Base-by-base conservation (phyloP, 257 asterid species). In the Cynanchum wilfordii region DNA sequence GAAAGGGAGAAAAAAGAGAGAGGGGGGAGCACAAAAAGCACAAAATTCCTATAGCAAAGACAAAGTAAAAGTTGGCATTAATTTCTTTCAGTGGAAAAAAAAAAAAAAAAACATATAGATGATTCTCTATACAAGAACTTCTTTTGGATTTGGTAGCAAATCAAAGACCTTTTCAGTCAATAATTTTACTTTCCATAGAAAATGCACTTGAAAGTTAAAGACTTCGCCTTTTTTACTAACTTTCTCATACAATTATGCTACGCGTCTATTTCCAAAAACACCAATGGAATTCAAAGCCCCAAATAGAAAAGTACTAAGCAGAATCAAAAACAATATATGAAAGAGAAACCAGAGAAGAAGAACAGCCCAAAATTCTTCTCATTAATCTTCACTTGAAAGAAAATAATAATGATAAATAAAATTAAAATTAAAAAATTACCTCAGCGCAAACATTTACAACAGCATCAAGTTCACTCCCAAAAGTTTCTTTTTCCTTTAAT, bases 361-460 rank as follows among this genome's bases (percentile, higher is more conserved):
- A 30, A 29, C 16, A 59, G 17, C 1, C 66, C 40, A 59, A 10
- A 59, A 29, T 27, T 36, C n/a, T 59, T 29, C n/a, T 4, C 30
- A 29, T 12, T 54, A 17, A n/a, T 55, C 6, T 27, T 11, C 52
- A n/a, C 3, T 17, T 47, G 7, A 24, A 38, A 45, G 27, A 45
- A 25, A 36, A 2, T 36, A 36, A 36, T n/a, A 36, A 33, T 33
- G 10, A 40, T 3, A 40, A 40, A 33, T 3, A 33, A 33, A 33
- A 2, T 33, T 2, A 1, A 3, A 33, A 3, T 33, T 38, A 38
- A 40, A 40, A 40, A 40, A 42, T 66, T 83, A 83, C 85, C 82
- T 83, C 78, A 22, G 85, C 76, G 60, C 93, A 90, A 25, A 82
- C 81, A 67, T 73, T 45, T 60, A 86, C 90, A 60, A 87, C 91